Conservation (phyloP, 2,329 filamentous ascomycete genomes). For the Cladosporium phlei region DNA sequence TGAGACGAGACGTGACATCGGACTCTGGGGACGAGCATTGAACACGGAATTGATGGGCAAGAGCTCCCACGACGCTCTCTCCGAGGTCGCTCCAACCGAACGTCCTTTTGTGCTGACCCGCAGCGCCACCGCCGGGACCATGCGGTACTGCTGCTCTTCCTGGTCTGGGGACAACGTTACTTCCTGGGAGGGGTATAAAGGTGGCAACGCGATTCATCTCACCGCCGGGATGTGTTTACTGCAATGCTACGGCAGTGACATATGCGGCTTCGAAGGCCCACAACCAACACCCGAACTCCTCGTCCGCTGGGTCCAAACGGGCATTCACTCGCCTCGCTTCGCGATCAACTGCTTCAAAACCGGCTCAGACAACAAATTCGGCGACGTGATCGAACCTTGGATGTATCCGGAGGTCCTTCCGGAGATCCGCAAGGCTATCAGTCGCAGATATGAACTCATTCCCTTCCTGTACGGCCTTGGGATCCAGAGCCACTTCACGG, state of each 20-base stretch:
- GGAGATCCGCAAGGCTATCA: slow-evolving; percentile 60
- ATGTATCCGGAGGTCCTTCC: slow-evolving; percentile 67
- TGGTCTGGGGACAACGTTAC: slow-evolving; percentile 75
- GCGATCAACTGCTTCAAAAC: slow-evolving; percentile 79
- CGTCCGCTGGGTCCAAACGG: slow-evolving; percentile 68
- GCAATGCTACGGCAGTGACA: slow-evolving; percentile 63
- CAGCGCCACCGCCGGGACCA: slow-evolving; percentile 65
- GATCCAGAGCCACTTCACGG: slow-evolving; percentile 57
- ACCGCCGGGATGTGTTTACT: slow-evolving; percentile 65
- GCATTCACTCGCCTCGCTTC: slow-evolving; percentile 64
- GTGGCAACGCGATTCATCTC: slow-evolving; percentile 63
- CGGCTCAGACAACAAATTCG: slow-evolving; percentile 59
- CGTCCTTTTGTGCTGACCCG: slow-evolving; percentile 66
- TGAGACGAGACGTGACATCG: slow-evolving; percentile 48
- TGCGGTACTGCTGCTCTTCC: slow-evolving; percentile 65
- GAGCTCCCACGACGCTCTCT: slow-evolving; percentile 63
- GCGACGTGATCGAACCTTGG: slow-evolving; percentile 73
- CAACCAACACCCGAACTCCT: slow-evolving; percentile 67
- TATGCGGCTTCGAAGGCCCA: slow-evolving; percentile 70
- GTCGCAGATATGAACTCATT: slow-evolving; percentile 65
- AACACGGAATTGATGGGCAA: slow-evolving; percentile 69
- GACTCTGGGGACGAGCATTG: slow-evolving; percentile 64
- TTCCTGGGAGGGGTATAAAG: slow-evolving; percentile 68
- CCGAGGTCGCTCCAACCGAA: slow-evolving; percentile 53
- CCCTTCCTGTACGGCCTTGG: slow-evolving; percentile 66